Base-by-base conservation (phyloP, 805 yeast genomes). In the Saccharomycopsis guyanensis region DNA sequence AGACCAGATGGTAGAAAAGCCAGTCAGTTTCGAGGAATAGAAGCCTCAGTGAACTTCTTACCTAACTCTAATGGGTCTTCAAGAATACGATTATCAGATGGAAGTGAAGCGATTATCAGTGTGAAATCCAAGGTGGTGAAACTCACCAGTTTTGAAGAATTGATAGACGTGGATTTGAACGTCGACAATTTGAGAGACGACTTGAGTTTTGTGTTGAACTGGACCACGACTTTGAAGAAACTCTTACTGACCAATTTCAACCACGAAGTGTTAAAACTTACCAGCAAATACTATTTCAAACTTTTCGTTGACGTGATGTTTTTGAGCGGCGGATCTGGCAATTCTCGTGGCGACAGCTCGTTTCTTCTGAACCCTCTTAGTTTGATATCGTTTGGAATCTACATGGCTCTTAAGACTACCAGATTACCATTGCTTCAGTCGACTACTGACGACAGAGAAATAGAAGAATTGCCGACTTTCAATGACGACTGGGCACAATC, bases 61-160 rank as follows among this genome's bases (percentile, higher is more conserved):
- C 93, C 95, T 0, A 76, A 81, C 43, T 84, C 96, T 2, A 86
- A 91, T 64, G 98, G 98, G 12, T 88, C 97, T 2, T 83, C 97
- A 0, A 74, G 95, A 65, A 76, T 91, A 16, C 73, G 88, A 53
- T 74, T 87, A 29, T 73, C 84, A 41, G 97, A 91, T 62, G 97
- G 98, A 19, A 78, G 87, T 51, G 97, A 93, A 64, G 87, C 96
- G 56, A 82, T 93, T 29, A 91, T 87, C 3, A 93, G 97, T 58
- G 74, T 91, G 40, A 93, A 93, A 64, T 77, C 89, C 10, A 83
- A 84, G 56, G 96, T 89, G 2, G 84, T 86, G 13, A 71, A 68
- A 40, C 65, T 64, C 47, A 55, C 63, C 4, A 50, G 47, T 12
- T 18, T 34, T 15, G 56, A 68, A 0, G 77, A 74, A 16, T 64